Evolutionary conservation across 75 land plant species (phyloP).

Genomic region (Pinus albicaulis): DNA sequence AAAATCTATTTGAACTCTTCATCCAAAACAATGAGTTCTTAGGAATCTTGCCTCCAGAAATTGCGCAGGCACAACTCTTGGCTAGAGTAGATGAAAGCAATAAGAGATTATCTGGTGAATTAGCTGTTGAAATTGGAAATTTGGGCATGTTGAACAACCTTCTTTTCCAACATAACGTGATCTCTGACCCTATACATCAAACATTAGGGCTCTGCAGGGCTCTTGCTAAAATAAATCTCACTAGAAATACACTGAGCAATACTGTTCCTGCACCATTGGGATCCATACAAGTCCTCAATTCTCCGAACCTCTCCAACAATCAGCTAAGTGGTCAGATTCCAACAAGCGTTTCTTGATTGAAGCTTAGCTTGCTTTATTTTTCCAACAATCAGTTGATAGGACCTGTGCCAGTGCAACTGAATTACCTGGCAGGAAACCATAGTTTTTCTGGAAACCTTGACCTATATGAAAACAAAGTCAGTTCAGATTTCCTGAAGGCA

Average conservation of each 20-base stretch:
- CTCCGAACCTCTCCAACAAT: constrained; percentile 65
- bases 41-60: constrained; percentile 49
- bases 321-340: constrained; percentile 68
- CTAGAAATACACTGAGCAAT: constrained; percentile 48
- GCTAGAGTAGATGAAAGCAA: constrained; percentile 27
- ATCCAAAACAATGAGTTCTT: constrained; percentile 43
- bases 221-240: constrained; percentile 40
- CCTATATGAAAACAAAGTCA: constrained; percentile 32
- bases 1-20: constrained; percentile 20
- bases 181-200: constrained; percentile 57
- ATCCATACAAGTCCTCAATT: constrained; percentile 37
- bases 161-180: constrained; percentile 31
- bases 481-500: background rate
- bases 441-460: constrained; percentile 61
- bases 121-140: constrained; percentile 41
- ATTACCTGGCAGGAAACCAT: constrained; percentile 19
- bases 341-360: constrained; percentile 35
- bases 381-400: constrained; percentile 69
- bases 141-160: constrained; percentile 32
- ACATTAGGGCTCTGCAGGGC: constrained; percentile 30
- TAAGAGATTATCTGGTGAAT: constrained; percentile 45
- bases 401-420: constrained; percentile 46
- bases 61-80: constrained; percentile 30
- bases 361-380: constrained; percentile 53
- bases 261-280: constrained; percentile 62